Conservation (phyloP, 192 early-diverging fungal genomes). For the Backusella circina region DNA sequence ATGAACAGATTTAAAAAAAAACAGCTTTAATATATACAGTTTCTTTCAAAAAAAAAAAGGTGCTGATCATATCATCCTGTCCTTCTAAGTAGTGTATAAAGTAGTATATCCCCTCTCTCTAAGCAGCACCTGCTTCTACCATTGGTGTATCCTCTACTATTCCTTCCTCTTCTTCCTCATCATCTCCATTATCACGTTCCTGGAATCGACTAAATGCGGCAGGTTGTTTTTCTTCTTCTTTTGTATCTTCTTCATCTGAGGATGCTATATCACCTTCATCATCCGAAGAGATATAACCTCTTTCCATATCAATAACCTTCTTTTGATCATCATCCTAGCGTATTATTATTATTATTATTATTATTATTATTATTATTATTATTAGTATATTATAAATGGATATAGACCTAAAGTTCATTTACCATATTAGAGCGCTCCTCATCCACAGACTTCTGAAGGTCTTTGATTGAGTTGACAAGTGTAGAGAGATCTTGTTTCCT, state of each 20-base stretch:
- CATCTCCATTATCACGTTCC: conserved; percentile 27
- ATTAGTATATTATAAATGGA: background rate
- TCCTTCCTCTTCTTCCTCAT: conserved; percentile 31
- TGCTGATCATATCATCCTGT: background rate
- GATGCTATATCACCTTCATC: conserved; percentile 17
- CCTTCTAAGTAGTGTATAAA: background rate
- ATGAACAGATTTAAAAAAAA: background rate
- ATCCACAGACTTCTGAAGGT: conserved; percentile 26
- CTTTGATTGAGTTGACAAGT: conserved; percentile 19
- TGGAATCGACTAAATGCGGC: conserved; percentile 20
- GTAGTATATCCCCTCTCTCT: no score
- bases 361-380: no score
- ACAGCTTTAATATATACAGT: conserved; percentile 8
- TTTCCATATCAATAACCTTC: conserved; percentile 28
- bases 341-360: no score
- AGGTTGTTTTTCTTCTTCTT: conserved; percentile 10
- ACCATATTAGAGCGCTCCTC: conserved; percentile 25
- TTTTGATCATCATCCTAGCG: conserved; percentile 24
- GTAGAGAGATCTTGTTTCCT: conserved; percentile 25
- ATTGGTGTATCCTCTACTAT: conserved; percentile 13
- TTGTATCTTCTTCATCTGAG: background rate
- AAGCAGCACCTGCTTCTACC: background rate
- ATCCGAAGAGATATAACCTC: conserved; percentile 21
- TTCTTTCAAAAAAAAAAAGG: background rate
- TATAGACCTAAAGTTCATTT: background rate